Conservation (phyloP, 1,284 basidiomycete genomes). For the Ceratobasidium sp. region DNA sequence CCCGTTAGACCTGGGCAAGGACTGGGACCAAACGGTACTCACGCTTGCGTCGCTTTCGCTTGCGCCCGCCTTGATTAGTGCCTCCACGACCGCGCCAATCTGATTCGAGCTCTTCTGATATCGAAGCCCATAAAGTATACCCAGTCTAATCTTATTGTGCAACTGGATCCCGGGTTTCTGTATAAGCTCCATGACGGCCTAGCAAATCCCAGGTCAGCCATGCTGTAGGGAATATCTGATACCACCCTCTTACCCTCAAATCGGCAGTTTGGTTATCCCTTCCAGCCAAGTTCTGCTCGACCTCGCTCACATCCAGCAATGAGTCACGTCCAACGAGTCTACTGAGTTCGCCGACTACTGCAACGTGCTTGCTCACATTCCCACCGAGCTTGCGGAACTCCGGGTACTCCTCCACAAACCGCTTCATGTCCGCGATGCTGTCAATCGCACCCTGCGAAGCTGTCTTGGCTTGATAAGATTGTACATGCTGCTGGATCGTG, state of each 20-base stretch:
- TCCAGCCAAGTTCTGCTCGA: constrained; percentile 91
- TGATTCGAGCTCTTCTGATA: constrained; percentile 94
- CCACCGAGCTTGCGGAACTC: constrained; percentile 96
- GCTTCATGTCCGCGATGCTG: constrained; percentile 97
- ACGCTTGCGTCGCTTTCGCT: constrained; percentile 85
- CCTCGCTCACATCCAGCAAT: constrained; percentile 89
- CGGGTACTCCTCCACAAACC: constrained; percentile 98
- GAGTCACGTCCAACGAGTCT: constrained; percentile 87
- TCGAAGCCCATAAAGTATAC: constrained; percentile 93
- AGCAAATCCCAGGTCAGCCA: neutral
- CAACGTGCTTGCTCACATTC: constrained; percentile 98
- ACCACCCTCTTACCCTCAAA: constrained; percentile 68
- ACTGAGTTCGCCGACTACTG: constrained; percentile 95
- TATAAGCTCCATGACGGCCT: constrained; percentile 84
- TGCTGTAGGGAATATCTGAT: constrained; percentile 35
- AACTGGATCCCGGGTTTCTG: constrained; percentile 72
- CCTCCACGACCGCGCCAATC: constrained; percentile 84
- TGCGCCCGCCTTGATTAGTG: constrained; percentile 85
- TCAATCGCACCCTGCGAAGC: constrained; percentile 82
- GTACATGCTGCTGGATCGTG: constrained; percentile 92
- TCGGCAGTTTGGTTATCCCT: constrained; percentile 85
- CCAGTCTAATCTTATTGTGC: constrained; percentile 88
- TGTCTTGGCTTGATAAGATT: constrained; percentile 90
- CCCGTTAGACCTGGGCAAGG: neutral
- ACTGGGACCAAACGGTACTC: constrained; percentile 48